Evolutionary conservation across 192 early-diverging fungal species (phyloP), one percentile per base, ranked within the genome.

Genomic region (Spizellomyces punctatus): DNA sequence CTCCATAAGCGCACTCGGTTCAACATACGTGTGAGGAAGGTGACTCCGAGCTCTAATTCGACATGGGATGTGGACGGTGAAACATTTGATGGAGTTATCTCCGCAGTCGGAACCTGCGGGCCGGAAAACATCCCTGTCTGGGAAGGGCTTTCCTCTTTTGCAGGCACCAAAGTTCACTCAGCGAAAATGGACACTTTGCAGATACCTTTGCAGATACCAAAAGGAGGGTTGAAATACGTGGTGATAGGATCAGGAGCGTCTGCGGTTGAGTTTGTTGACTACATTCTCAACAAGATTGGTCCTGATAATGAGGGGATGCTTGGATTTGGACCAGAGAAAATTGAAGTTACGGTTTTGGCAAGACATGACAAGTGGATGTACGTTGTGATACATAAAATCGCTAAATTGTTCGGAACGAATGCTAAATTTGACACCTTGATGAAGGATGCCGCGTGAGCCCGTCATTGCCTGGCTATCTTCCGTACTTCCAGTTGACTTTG

Each of bases 81-180:
- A 14, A 12, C 22, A 19, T 72, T 64, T 45, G 71, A 72, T 42
- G 71, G 71, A 19, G 63, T 72, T 63, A 64, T 72, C n/a, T 17
- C 63, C 17, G 71, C 71, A 0, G 52, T 64, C 50, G 71, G 71
- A 12, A 72, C 71, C 6, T 72, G 71, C 71, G 71, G 63, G 16
- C 47, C 46, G 6, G n/a, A 46, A 48, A 46, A 55, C 14, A 63
- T 72, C 4, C 71, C 71, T 6, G 12, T 21, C 10, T 72, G 60
- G 17, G 43, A 72, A 22, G 63, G 52, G 10, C 42, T 72, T 50
- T 60, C 63, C 49, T 55, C 21, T 41, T 72, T 54, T 41, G 6
- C 2, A 14, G 48, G 50, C 63, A 8, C 5, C 8, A 17, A 63
- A 45, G 49, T 47, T 0, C 71, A 72, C 54, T 64, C 71, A 49